Evolutionary conservation across 495 filamentous ascomycete genomes (phyloP).

Genomic region (Sphaerosporella brunnea): DNA sequence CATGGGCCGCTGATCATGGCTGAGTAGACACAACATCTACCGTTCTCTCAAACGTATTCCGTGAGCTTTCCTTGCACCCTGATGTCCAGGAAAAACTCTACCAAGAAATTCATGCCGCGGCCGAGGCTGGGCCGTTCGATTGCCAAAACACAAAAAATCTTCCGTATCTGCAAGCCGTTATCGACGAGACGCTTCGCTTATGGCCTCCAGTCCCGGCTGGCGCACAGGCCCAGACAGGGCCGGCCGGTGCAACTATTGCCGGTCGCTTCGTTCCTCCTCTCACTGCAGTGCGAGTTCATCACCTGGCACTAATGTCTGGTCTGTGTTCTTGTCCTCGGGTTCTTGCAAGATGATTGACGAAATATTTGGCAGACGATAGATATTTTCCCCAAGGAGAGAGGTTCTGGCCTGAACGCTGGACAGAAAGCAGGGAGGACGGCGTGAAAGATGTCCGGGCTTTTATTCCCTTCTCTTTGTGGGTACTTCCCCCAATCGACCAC

Average conservation of each 20-base stretch:
- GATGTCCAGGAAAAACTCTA: neutral
- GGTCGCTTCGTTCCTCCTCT: neutral
- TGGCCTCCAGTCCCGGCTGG: slow-evolving; percentile 27
- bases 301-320: slow-evolving; percentile 1
- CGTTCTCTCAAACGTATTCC: neutral
- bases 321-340: no score
- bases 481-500: neutral
- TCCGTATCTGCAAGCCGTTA: slow-evolving; percentile 9
- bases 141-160: neutral
- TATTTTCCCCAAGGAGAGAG: neutral
- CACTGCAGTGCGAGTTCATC: neutral
- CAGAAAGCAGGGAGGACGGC: neutral
- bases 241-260: neutral
- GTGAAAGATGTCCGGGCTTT: slow-evolving; percentile 7
- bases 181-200: slow-evolving; percentile 26
- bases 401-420: neutral
- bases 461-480: slow-evolving; percentile 7
- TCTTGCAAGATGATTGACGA: no score
- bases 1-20: no score
- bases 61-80: slow-evolving; percentile 1
- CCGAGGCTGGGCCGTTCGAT: neutral
- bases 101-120: neutral
- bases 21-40: slow-evolving; percentile 8
- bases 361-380: no score
- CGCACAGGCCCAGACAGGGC: slow-evolving; percentile 10